These are phyloP conservation scores for Dipodascopsis uninucleata DNA, from an alignment of 805 yeast genomes.

Conservation along the genomic window DNA sequence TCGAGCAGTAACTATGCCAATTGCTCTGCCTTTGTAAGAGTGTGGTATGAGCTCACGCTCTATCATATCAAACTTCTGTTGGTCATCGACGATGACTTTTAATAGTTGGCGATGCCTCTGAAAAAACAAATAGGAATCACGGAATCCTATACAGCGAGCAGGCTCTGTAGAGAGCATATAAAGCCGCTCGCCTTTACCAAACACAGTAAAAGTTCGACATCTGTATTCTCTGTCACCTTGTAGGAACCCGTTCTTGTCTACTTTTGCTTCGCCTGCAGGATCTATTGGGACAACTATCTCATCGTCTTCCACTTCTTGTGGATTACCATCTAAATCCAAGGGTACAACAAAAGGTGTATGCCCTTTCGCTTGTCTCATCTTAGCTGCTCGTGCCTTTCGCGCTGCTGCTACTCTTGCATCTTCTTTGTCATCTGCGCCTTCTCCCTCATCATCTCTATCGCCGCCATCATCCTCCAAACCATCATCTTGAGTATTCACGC, in stretches of 20 bases:
- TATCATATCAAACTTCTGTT: conserved; percentile 78
- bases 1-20: conserved; percentile 86
- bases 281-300: conserved; percentile 77
- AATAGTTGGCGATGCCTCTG: conserved; percentile 76
- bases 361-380: conserved; percentile 39
- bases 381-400: conserved; percentile 25
- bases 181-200: conserved; percentile 61
- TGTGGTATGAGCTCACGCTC: conserved; percentile 78
- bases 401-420: conserved; percentile 23
- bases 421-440: conserved; percentile 23
- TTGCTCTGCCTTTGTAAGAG: conserved; percentile 84
- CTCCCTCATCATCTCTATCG: conserved; percentile 21
- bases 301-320: conserved; percentile 61
- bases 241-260: conserved; percentile 63
- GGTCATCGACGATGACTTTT: conserved; percentile 69
- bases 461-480: not conserved
- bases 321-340: conserved; percentile 66
- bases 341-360: conserved; percentile 44
- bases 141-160: conserved; percentile 88
- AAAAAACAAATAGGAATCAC: conserved; percentile 85
- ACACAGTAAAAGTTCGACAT: conserved; percentile 43
- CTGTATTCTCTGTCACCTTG: conserved; percentile 71
- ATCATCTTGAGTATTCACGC: not conserved
- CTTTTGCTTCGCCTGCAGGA: conserved; percentile 71
- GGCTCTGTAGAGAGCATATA: conserved; percentile 96